These are phyloP conservation scores for Hymenoscyphus infarciens DNA, from an alignment of 2,329 filamentous ascomycete species.

Conservation along the genomic window DNA sequence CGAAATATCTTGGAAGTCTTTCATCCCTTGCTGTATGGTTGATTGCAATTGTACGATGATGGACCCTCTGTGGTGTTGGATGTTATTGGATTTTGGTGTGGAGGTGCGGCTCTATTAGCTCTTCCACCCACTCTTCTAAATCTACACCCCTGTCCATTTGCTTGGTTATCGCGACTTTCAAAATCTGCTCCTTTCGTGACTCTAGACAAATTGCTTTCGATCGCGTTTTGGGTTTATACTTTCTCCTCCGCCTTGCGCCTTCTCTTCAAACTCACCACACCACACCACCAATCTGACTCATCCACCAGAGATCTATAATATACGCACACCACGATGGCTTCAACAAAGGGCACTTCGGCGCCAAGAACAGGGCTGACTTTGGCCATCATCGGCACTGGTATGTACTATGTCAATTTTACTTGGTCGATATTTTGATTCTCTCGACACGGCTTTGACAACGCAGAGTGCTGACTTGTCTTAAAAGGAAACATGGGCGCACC, in stretches of 20 bases:
- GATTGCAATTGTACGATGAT: not conserved
- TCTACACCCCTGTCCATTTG: not conserved
- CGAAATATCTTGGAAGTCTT: not conserved
- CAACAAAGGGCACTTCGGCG: not conserved
- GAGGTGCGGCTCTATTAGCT: not conserved
- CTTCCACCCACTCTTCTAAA: not conserved
- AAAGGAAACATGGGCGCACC: slow-evolving; percentile 31
- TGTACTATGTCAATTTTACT: not conserved
- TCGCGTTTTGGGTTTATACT: too few relatives aligned
- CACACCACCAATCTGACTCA: not conserved
- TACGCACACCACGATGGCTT: not conserved
- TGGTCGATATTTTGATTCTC: not conserved
- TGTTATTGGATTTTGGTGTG: not conserved
- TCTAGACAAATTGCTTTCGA: too few relatives aligned
- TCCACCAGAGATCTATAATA: not conserved
- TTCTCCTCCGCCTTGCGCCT: too few relatives aligned
- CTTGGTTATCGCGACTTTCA: not conserved
- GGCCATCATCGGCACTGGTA: slow-evolving; percentile 27
- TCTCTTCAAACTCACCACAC: not conserved
- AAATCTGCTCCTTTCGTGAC: too few relatives aligned
- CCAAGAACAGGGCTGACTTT: slow-evolving; percentile 17
- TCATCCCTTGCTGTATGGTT: not conserved
- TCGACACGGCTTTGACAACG: not conserved
- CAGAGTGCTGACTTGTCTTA: not conserved
- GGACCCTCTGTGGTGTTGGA: not conserved